phyloP scores from a whole-genome alignment of 257 asterid genomes.

The Nicotiana attenuata region DNA sequence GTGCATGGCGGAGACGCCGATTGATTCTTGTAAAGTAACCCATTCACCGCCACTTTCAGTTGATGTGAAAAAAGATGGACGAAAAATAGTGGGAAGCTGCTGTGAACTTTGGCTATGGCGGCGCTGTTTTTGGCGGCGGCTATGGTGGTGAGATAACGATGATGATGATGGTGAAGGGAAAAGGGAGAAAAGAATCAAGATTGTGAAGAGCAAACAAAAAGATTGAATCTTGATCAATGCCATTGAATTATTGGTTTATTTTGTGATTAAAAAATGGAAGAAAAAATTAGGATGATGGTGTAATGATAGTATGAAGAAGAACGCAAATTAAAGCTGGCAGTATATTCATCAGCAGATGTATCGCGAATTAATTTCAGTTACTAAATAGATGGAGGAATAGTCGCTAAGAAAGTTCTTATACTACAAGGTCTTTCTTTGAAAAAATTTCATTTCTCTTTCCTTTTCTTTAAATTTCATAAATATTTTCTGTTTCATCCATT shows the following conservation, averaged over 20 bases:
- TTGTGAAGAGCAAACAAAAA: conserved; percentile 3
- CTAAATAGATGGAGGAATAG: neutral
- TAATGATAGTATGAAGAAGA: neutral
- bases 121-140: neutral
- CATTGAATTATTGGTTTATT: neutral
- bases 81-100: neutral
- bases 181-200: neutral
- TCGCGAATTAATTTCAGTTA: neutral
- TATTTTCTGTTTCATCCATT: neutral
- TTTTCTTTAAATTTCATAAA: neutral
- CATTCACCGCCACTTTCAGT: conserved; percentile 36
- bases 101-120: neutral
- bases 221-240: neutral
- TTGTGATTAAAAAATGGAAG: neutral
- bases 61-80: neutral
- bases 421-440: neutral
- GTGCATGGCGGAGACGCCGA: conserved; percentile 65
- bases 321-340: neutral
- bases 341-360: neutral
- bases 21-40: conserved; percentile 32
- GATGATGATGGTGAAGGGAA: neutral
- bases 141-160: neutral
- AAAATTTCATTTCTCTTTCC: neutral
- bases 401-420: neutral
- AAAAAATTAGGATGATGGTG: neutral